phyloP scores from a whole-genome alignment of 2,329 filamentous ascomycete species.

The Hymenotorrendiella dingleyae region DNA sequence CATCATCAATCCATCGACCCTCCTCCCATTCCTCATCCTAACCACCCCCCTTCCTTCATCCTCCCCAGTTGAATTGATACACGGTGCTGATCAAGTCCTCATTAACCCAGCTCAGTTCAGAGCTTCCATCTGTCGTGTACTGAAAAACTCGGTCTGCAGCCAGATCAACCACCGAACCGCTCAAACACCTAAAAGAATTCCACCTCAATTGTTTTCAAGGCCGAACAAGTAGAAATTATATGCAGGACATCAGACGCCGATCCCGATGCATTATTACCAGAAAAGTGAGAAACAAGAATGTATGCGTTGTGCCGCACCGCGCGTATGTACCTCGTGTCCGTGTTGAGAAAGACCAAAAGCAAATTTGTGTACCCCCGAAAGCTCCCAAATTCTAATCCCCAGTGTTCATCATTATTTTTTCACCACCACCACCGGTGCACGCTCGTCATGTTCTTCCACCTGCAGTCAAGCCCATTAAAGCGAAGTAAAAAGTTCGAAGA shows the following conservation, averaged over 20 bases:
- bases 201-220: constrained; percentile 9
- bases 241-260: constrained; percentile 28
- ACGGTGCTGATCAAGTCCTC: constrained; percentile 13
- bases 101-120: constrained; percentile 1
- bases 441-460: constrained; percentile 10
- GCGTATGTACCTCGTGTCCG: constrained; percentile 25
- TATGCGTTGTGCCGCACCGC: constrained; percentile 21
- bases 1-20: constrained; percentile 15
- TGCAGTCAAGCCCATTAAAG: constrained; percentile 24
- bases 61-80: constrained; percentile 20
- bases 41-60: constrained; percentile 4
- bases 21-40: constrained; percentile 4
- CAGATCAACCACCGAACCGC: neutral
- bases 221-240: constrained; percentile 24
- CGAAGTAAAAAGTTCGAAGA: constrained; percentile 23
- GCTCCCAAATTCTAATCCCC: constrained; percentile 26
- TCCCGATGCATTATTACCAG: constrained; percentile 31
- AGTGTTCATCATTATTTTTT: constrained; percentile 27
- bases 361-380: constrained; percentile 20
- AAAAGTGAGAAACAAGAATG: constrained; percentile 23
- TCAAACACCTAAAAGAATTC: constrained; percentile 8
- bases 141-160: constrained; percentile 9
- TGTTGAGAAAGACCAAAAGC: constrained; percentile 9
- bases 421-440: constrained; percentile 3
- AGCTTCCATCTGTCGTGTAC: constrained; percentile 18